phyloP scores from a whole-genome alignment of 2,329 filamentous ascomycete genomes.

The Ploettnerulaceae sp. region DNA sequence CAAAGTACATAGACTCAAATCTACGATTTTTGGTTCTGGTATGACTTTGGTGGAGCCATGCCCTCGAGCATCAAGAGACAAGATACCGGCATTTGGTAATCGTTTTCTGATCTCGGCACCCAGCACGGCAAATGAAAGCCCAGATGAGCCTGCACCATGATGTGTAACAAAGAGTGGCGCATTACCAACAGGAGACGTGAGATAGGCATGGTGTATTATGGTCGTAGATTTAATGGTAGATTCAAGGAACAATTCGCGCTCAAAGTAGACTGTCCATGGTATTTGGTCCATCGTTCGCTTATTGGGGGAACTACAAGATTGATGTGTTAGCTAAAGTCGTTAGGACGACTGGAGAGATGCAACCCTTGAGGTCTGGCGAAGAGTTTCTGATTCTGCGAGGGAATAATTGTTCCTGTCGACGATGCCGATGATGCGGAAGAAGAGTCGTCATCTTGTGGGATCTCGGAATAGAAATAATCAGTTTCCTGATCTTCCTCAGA shows the following conservation, averaged over 20 bases:
- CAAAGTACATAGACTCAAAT: conserved; percentile 70
- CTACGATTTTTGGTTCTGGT: conserved; percentile 40
- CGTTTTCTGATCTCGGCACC: conserved; percentile 70
- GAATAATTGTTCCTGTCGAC: conserved; percentile 89
- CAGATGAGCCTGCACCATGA: conserved; percentile 91
- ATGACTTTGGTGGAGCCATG: conserved; percentile 68
- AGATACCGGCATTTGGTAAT: conserved; percentile 74
- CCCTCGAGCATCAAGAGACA: conserved; percentile 80
- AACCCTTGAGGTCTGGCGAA: conserved; percentile 68
- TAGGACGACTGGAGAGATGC: conserved; percentile 26
- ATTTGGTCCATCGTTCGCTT: conserved; percentile 33
- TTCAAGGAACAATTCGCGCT: conserved; percentile 75
- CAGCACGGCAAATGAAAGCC: conserved; percentile 83
- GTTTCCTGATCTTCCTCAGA: conserved; percentile 40
- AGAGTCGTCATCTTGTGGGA: conserved; percentile 54
- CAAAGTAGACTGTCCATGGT: conserved; percentile 86
- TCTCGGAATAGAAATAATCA: conserved; percentile 39
- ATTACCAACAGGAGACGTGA: conserved; percentile 69
- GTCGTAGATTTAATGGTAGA: conserved; percentile 38
- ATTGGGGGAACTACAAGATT: conserved; percentile 27
- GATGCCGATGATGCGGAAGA: conserved; percentile 70
- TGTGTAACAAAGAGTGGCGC: conserved; percentile 89
- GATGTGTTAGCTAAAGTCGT: conserved; percentile 11
- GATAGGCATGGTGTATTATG: conserved; percentile 76
- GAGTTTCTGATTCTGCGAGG: conserved; percentile 66